Percentiles rank a stretch among this genome's conserved stretches.
Evolutionary conservation across 768 basidiomycete species (phyloP).

Genomic region (Trametes sanguinea): DNA sequence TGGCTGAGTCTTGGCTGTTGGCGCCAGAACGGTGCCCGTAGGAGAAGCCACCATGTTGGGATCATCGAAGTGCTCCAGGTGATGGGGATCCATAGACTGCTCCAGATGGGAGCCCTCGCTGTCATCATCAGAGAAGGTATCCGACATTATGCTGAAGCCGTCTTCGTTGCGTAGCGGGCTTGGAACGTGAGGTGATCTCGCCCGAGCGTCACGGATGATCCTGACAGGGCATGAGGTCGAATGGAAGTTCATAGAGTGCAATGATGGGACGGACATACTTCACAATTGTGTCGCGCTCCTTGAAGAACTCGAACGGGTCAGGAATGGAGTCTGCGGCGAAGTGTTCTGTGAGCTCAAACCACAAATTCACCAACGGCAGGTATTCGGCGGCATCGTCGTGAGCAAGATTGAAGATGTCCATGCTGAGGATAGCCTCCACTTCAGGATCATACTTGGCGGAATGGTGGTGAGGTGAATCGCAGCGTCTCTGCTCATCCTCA

Average conservation of each 20-base stretch:
- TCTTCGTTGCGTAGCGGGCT: background rate
- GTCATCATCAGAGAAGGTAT: background rate
- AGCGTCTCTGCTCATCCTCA: background rate
- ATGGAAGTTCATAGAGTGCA: too few species aligned
- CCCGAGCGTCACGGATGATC: background rate
- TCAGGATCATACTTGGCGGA: background rate
- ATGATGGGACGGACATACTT: background rate
- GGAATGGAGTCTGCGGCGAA: conserved; percentile 3
- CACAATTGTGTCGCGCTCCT: conserved; percentile 6
- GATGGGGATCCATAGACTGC: background rate
- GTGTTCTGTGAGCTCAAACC: conserved; percentile 10
- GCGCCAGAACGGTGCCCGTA: too few species aligned
- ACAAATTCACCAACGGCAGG: conserved; percentile 3
- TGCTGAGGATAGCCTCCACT: background rate
- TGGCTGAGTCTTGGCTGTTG: too few species aligned
- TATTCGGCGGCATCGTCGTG: background rate
- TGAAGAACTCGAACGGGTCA: background rate
- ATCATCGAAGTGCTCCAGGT: too few species aligned
- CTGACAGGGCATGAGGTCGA: background rate
- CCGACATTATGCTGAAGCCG: background rate
- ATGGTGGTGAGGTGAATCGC: background rate
- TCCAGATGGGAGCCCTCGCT: background rate
- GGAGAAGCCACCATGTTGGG: too few species aligned
- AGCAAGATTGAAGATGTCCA: background rate
- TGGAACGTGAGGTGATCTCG: background rate